These are phyloP conservation scores for Annona squamosa DNA, from an alignment of 164 flowering plant genomes.

Conservation along the genomic window DNA sequence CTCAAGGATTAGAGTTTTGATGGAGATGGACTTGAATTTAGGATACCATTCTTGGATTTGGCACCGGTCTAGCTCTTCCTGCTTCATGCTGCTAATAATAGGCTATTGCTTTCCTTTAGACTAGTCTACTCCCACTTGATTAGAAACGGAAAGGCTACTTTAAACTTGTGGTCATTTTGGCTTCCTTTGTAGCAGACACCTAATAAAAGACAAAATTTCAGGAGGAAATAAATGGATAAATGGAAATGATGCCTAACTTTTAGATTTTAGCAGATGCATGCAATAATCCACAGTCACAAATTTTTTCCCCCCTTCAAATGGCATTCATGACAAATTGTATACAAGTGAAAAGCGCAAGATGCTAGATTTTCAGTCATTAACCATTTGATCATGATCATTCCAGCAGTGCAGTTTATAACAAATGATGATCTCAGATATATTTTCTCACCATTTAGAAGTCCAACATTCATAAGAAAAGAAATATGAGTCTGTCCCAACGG, in stretches of 20 bases:
- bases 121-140: neutral
- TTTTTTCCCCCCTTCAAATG: no score
- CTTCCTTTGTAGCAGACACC: neutral
- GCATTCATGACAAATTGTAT: no score
- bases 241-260: neutral
- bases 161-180: neutral
- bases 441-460: no score
- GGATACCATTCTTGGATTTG: conserved; percentile 98
- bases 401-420: no score
- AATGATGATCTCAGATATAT: no score
- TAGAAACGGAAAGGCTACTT: neutral
- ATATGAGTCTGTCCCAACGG: no score
- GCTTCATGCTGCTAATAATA: conserved; percentile 33
- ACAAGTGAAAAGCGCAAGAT: no score
- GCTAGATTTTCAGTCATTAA: no score
- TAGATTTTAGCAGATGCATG: neutral
- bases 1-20: conserved; percentile 61
- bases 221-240: no score
- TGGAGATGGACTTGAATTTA: conserved; percentile 55
- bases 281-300: neutral
- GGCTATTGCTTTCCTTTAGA: neutral
- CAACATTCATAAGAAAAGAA: no score
- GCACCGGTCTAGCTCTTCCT: conserved; percentile 64
- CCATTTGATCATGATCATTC: no score
- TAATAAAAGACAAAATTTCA: neutral